Evolutionary conservation across 2,329 filamentous ascomycete species (phyloP).

Genomic region (Pochonia chlamydosporia): DNA sequence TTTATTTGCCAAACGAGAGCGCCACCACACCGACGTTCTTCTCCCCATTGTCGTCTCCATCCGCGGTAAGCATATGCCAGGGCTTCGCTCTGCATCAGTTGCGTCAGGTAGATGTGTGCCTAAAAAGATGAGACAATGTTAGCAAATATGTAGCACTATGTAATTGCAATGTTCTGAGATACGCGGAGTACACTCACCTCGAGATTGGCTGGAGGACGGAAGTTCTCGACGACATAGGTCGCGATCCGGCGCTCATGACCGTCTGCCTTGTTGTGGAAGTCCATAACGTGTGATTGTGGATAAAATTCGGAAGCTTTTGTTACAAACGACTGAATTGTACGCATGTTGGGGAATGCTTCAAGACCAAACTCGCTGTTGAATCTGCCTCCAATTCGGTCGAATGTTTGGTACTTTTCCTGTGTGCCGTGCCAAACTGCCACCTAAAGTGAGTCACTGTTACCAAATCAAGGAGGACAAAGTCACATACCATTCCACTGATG

Average conservation of each 20-base stretch:
- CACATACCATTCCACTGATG: constrained; percentile 71
- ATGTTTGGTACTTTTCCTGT: constrained; percentile 67
- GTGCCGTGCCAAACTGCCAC: constrained; percentile 82
- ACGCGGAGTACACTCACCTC: constrained; percentile 6
- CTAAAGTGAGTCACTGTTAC: too few species aligned
- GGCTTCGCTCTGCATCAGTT: constrained; percentile 43
- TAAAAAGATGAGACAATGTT: too few species aligned
- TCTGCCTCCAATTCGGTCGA: constrained; percentile 61
- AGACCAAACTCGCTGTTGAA: constrained; percentile 82
- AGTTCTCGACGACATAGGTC: constrained; percentile 68
- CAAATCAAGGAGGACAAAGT: too few species aligned
- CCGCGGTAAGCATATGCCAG: constrained; percentile 38
- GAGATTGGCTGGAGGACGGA: too few species aligned
- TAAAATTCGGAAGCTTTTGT: constrained; percentile 43
- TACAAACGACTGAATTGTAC: constrained; percentile 63
- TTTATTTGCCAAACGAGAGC: constrained; percentile 55
- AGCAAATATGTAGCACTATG: too few species aligned
- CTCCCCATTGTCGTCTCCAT: constrained; percentile 56
- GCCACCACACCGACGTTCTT: constrained; percentile 52
- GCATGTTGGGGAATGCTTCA: constrained; percentile 53
- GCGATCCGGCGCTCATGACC: constrained; percentile 68
- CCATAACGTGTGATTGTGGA: constrained; percentile 65
- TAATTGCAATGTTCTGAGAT: too few species aligned
- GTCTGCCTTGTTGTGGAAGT: constrained; percentile 76
- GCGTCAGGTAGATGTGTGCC: too few species aligned